Evolutionary conservation across 352 stramenopile species (phyloP).

Genomic region (Pythium apleroticum): DNA sequence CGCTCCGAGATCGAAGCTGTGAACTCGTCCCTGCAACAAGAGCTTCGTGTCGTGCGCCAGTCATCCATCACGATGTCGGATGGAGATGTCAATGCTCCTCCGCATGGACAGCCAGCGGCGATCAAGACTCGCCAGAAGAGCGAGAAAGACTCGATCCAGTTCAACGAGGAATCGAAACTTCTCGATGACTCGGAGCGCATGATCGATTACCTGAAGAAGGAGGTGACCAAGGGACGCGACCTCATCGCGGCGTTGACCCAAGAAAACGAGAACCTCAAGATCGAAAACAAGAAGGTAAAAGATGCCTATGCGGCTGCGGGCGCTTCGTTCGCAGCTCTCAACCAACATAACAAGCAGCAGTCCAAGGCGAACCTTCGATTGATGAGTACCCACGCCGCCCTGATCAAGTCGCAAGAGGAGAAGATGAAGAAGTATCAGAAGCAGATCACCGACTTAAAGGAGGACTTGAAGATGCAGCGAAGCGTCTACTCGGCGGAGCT

Average conservation of each 20-base stretch:
- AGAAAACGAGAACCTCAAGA: constrained; percentile 85
- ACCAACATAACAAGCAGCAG: constrained; percentile 94
- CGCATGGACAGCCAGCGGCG: constrained; percentile 15
- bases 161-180: constrained; percentile 58
- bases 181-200: constrained; percentile 84
- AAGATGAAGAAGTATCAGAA: constrained; percentile 92
- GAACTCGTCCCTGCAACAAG: constrained; percentile 72
- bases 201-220: constrained; percentile 81
- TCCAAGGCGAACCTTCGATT: constrained; percentile 91
- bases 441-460: constrained; percentile 77
- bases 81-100: constrained; percentile 35
- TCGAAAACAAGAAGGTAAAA: constrained; percentile 90
- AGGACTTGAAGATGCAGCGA: constrained; percentile 78
- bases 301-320: constrained; percentile 91
- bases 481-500: constrained; percentile 80
- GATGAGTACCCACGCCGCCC: constrained; percentile 81
- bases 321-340: constrained; percentile 90
- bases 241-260: constrained; percentile 58
- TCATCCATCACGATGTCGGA: constrained; percentile 50
- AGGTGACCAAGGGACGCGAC: constrained; percentile 77
- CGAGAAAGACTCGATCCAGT: constrained; percentile 28
- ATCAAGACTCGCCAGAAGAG: constrained; percentile 32
- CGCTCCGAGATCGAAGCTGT: constrained; percentile 71
- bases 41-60: constrained; percentile 60
- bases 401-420: constrained; percentile 88